These are phyloP conservation scores for Bipolaris gigantea DNA, from an alignment of 2,329 filamentous ascomycete genomes.

Conservation along the genomic window DNA sequence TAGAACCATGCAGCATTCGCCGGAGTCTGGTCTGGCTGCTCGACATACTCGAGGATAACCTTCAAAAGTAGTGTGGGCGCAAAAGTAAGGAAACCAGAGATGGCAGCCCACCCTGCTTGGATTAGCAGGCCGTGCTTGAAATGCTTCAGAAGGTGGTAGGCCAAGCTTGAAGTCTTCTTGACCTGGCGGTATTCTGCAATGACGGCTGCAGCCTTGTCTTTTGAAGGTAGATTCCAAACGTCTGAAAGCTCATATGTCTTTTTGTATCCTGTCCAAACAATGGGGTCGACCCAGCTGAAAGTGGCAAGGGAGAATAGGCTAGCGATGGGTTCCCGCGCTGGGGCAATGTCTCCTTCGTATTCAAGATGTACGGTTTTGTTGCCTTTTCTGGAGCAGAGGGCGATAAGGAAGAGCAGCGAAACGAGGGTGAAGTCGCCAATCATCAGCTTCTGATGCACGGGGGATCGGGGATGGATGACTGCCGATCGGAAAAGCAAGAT, in stretches of 20 bases:
- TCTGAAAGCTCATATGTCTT: constrained; percentile 78
- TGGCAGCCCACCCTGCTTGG: constrained; percentile 77
- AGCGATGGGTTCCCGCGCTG: constrained; percentile 82
- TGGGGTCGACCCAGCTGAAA: constrained; percentile 86
- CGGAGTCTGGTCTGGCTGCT: constrained; percentile 74
- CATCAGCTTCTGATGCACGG: constrained; percentile 63
- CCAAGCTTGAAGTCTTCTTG: constrained; percentile 77
- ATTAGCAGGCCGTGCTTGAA: constrained; percentile 76
- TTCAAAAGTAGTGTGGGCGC: constrained; percentile 88
- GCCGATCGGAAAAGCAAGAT: constrained; percentile 81
- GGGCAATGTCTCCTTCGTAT: constrained; percentile 85
- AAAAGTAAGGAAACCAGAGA: constrained; percentile 84
- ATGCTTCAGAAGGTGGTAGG: constrained; percentile 79
- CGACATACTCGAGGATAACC: constrained; percentile 91
- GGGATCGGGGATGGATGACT: constrained; percentile 73
- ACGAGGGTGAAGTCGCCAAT: constrained; percentile 75
- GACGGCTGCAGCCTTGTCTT: constrained; percentile 82
- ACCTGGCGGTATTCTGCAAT: constrained; percentile 81
- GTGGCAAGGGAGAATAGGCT: constrained; percentile 86
- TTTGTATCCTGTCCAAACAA: constrained; percentile 87
- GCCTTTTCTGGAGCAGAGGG: constrained; percentile 82
- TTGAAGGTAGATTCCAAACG: constrained; percentile 89
- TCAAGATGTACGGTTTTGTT: constrained; percentile 88
- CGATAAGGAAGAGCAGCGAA: constrained; percentile 73
- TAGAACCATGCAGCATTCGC: constrained; percentile 93